phyloP scores from a whole-genome alignment of 1,139 yeast species.

The Arxiozyma bovina region DNA sequence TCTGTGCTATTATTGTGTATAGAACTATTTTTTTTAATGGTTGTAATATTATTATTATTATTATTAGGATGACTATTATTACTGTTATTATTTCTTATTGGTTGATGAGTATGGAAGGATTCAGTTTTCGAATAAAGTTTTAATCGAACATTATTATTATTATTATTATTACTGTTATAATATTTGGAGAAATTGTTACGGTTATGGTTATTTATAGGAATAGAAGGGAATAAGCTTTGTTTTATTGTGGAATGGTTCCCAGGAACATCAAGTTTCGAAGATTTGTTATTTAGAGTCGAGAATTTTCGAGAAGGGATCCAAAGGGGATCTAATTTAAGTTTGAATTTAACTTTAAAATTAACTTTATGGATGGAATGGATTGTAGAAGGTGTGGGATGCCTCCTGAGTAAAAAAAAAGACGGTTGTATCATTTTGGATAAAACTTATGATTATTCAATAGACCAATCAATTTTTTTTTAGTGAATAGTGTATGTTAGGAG shows the following conservation, averaged over 20 bases:
- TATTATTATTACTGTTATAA: neutral
- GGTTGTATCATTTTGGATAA: neutral
- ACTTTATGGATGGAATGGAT: too few relatives aligned
- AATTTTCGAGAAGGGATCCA: neutral
- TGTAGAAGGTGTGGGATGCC: neutral
- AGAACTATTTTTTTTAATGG: neutral
- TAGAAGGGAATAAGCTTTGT: neutral
- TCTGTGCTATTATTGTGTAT: neutral
- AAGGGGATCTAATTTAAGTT: neutral
- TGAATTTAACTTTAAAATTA: too few relatives aligned
- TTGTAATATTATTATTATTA: neutral
- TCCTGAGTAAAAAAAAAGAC: neutral
- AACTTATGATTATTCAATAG: too few relatives aligned
- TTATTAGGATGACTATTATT: neutral
- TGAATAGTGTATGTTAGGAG: too few relatives aligned
- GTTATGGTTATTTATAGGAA: neutral
- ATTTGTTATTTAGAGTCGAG: neutral
- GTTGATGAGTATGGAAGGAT: neutral
- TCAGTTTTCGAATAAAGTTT: neutral
- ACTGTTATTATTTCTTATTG: too few relatives aligned
- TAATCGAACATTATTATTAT: neutral
- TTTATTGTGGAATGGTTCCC: too few relatives aligned
- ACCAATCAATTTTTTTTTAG: too few relatives aligned
- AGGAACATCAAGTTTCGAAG: neutral
- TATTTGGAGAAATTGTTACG: neutral